These are phyloP conservation scores for Tardiomyces blankii DNA, from an alignment of 1,139 yeast genomes.

Conservation along the genomic window DNA sequence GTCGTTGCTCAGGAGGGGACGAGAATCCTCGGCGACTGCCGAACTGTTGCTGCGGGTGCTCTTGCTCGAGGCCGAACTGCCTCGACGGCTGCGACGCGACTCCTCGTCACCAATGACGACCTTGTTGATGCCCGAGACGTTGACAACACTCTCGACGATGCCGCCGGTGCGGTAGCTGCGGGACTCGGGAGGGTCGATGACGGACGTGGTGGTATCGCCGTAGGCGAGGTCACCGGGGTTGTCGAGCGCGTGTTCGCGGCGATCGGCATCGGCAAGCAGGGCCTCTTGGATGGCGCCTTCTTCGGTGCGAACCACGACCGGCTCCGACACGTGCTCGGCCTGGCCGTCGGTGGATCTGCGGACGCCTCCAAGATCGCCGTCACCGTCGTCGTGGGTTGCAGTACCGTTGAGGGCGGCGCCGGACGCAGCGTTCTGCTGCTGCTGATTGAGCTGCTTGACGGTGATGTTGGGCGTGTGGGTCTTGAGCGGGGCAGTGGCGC, in stretches of 20 bases:
- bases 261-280: neutral
- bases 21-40: constrained; percentile 4
- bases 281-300: neutral
- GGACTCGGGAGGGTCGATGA: constrained; percentile 9
- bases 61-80: neutral
- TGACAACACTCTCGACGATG: constrained; percentile 73
- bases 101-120: constrained; percentile 60
- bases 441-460: constrained; percentile 21
- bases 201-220: constrained; percentile 6
- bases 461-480: constrained; percentile 47
- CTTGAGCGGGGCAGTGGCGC: constrained; percentile 72
- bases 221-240: constrained; percentile 10
- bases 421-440: neutral
- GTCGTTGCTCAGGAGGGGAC: constrained; percentile 2
- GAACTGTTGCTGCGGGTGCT: neutral
- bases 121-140: constrained; percentile 76
- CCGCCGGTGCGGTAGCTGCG: constrained; percentile 43
- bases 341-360: neutral
- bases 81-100: neutral
- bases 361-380: neutral
- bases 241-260: constrained; percentile 1
- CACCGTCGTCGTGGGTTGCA: neutral
- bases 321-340: constrained; percentile 37
- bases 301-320: constrained; percentile 18
- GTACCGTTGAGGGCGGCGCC: neutral